Evolutionary conservation across 2,329 filamentous ascomycete genomes (phyloP).

Genomic region (Lasiodiplodia citricola): DNA sequence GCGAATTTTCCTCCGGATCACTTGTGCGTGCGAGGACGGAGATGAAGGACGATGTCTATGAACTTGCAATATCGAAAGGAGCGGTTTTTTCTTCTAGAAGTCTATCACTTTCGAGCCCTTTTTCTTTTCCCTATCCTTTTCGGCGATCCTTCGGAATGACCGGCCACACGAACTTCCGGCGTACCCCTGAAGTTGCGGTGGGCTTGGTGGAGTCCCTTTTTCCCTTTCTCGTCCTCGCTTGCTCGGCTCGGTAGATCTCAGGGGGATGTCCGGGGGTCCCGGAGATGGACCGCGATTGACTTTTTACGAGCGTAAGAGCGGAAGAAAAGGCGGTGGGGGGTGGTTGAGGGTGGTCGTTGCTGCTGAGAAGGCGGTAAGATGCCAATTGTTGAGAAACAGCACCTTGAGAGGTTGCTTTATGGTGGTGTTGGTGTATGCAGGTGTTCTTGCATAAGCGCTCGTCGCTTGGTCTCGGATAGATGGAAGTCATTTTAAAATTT

Average conservation of each 20-base stretch:
- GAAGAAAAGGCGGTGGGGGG: background rate
- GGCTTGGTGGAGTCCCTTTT: background rate
- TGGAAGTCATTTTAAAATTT: background rate
- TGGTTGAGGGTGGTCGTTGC: background rate
- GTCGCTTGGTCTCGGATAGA: background rate
- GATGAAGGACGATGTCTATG: background rate
- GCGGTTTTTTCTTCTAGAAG: background rate
- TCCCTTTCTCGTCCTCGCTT: background rate
- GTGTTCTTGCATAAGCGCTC: background rate
- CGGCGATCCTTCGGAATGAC: slow-evolving; percentile 13
- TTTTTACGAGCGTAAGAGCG: background rate
- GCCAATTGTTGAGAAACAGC: background rate
- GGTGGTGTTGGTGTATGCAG: background rate
- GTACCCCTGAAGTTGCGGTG: background rate
- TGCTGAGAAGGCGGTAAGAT: background rate
- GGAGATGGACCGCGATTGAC: background rate
- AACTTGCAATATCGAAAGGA: background rate
- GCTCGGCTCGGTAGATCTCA: slow-evolving; percentile 8
- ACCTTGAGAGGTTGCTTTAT: background rate
- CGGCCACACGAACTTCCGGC: background rate
- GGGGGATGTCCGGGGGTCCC: background rate
- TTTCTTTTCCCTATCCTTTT: slow-evolving; percentile 1
- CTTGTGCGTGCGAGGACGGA: background rate
- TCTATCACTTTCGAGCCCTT: background rate
- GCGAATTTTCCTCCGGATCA: background rate